These are phyloP conservation scores for Friedmanniomyces endolithicus DNA, from an alignment of 495 filamentous ascomycete species.

Conservation along the genomic window DNA sequence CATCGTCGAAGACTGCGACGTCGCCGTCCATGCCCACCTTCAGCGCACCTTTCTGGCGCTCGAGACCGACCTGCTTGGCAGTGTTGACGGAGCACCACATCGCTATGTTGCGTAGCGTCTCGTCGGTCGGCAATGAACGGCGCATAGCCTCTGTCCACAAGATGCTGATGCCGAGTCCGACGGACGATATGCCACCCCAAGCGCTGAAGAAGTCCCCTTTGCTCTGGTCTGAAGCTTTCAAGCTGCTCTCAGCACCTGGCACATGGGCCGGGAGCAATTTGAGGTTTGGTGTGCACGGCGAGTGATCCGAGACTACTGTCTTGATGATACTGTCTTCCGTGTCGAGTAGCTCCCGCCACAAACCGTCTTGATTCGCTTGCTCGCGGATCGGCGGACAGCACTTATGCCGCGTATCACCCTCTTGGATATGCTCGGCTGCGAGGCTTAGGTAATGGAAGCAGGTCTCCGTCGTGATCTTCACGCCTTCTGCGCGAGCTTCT, in stretches of 20 bases:
- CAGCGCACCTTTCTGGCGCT: constrained; percentile 69
- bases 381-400: constrained; percentile 93
- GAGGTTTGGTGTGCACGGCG: constrained; percentile 85
- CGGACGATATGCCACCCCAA: constrained; percentile 92
- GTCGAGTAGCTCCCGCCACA: constrained; percentile 49
- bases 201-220: constrained; percentile 84
- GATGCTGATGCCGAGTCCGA: constrained; percentile 83
- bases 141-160: constrained; percentile 66
- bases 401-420: constrained; percentile 92
- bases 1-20: constrained; percentile 82
- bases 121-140: constrained; percentile 37
- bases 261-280: constrained; percentile 71
- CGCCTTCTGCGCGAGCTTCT: constrained; percentile 59
- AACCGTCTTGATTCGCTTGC: constrained; percentile 68
- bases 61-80: constrained; percentile 79
- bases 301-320: constrained; percentile 94
- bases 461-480: constrained; percentile 92
- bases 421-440: constrained; percentile 68
- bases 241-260: constrained; percentile 16
- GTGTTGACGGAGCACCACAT: constrained; percentile 78
- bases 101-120: constrained; percentile 59
- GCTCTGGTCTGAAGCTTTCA: constrained; percentile 20
- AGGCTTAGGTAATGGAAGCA: constrained; percentile 97
- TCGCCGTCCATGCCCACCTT: constrained; percentile 82
- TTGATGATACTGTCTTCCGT: constrained; percentile 66